Evolutionary conservation across 2,329 filamentous ascomycete genomes (phyloP).

Genomic region (Neonectria sp.): DNA sequence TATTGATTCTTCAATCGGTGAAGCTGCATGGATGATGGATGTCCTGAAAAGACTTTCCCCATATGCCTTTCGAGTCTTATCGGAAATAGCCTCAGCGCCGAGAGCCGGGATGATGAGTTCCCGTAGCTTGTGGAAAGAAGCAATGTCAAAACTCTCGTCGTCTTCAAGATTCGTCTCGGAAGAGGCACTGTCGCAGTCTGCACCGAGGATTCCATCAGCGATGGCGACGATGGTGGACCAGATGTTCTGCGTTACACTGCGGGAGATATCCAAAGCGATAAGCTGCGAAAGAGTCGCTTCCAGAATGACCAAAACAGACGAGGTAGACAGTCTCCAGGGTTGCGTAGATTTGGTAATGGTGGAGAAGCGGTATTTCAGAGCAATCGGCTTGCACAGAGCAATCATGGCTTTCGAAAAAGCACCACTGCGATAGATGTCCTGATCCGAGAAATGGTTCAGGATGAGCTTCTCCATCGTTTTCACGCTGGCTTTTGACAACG

Average conservation of each 20-base stretch:
- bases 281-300: conserved; percentile 75
- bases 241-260: conserved; percentile 67
- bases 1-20: conserved; percentile 68
- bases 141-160: conserved; percentile 88
- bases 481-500: conserved; percentile 89
- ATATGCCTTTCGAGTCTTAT: conserved; percentile 78
- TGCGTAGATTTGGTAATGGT: conserved; percentile 78
- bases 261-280: conserved; percentile 62
- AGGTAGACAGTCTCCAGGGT: conserved; percentile 87
- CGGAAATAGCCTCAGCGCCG: conserved; percentile 75
- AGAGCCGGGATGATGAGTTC: conserved; percentile 82
- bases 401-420: conserved; percentile 76
- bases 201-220: conserved; percentile 77
- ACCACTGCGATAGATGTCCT: conserved; percentile 79
- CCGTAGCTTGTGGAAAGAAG: conserved; percentile 78
- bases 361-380: conserved; percentile 85
- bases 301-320: conserved; percentile 77
- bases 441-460: conserved; percentile 70
- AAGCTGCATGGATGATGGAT: conserved; percentile 82
- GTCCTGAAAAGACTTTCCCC: conserved; percentile 83
- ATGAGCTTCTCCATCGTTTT: conserved; percentile 75
- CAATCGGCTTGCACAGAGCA: conserved; percentile 79
- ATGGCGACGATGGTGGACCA: conserved; percentile 80
- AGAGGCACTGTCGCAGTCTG: conserved; percentile 68
- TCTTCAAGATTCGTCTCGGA: conserved; percentile 65